Percentiles rank a stretch among this genome's conserved stretches.
These are phyloP conservation scores for Boletus rubroflammeus DNA, from an alignment of 768 basidiomycete genomes.

Conservation along the genomic window DNA sequence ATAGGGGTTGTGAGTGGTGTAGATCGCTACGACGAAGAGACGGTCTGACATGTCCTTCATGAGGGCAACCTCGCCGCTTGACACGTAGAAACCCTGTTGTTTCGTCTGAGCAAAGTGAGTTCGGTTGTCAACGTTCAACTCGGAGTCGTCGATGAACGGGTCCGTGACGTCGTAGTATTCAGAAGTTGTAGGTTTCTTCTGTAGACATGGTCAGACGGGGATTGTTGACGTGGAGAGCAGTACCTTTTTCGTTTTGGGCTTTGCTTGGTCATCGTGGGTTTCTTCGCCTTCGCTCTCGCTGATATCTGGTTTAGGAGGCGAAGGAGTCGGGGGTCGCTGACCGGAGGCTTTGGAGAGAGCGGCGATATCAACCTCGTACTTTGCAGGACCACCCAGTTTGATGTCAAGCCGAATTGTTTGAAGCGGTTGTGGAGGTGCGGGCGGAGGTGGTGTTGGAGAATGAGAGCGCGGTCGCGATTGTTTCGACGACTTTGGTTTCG, in stretches of 20 bases:
- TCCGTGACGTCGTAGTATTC: conserved; percentile 91
- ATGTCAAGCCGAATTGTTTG: conserved; percentile 70
- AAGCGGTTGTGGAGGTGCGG: conserved; percentile 46
- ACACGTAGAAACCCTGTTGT: conserved; percentile 92
- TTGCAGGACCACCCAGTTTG: conserved; percentile 63
- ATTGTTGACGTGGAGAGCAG: conserved; percentile 7
- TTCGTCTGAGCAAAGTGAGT: conserved; percentile 89
- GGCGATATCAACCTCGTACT: conserved; percentile 71
- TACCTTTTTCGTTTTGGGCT: conserved; percentile 40
- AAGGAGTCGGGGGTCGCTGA: conserved; percentile 59
- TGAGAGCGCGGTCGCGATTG: conserved; percentile 43
- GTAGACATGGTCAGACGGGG: conserved; percentile 8
- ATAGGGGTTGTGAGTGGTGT: conserved; percentile 19
- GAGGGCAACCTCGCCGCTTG: conserved; percentile 81
- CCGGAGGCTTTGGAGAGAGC: conserved; percentile 58
- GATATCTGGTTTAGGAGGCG: conserved; percentile 44
- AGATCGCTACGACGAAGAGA: not conserved
- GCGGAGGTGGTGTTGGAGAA: conserved; percentile 54
- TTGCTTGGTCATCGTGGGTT: conserved; percentile 32
- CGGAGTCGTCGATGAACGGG: conserved; percentile 97
- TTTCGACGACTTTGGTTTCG: conserved; percentile 54
- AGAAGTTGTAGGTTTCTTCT: conserved; percentile 50
- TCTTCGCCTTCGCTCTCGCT: conserved; percentile 57
- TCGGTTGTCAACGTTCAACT: conserved; percentile 85
- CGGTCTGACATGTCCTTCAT: conserved; percentile 63